Percentiles rank a stretch among this genome's conserved stretches.
phyloP scores from a whole-genome alignment of 306 rosid species.

The Prunus salicina region DNA sequence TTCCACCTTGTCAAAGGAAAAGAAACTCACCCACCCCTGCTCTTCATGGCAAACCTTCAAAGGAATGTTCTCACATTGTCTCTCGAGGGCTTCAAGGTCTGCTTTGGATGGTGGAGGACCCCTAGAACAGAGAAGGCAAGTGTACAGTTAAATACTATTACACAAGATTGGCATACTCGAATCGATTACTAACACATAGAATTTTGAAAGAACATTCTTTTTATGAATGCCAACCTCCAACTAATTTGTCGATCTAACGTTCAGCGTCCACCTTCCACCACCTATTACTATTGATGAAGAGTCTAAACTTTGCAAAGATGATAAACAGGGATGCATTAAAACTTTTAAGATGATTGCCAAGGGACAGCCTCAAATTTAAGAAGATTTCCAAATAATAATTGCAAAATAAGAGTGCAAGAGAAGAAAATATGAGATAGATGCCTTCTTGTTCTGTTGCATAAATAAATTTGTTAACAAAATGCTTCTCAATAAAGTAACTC shows the following conservation, averaged over 20 bases:
- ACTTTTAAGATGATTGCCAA: not conserved
- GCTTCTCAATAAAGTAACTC: too few species aligned
- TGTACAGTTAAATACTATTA: not conserved
- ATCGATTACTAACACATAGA: not conserved
- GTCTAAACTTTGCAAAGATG: not conserved
- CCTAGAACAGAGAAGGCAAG: conserved; percentile 38
- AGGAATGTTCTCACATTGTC: conserved; percentile 53
- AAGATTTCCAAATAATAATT: not conserved
- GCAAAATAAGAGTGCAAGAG: not conserved
- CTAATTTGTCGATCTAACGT: not conserved
- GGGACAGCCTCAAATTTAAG: not conserved
- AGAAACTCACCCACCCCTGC: conserved; percentile 67
- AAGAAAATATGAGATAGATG: not conserved
- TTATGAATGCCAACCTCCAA: not conserved
- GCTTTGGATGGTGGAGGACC: conserved; percentile 53
- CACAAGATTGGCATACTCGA: not conserved
- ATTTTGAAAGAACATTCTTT: not conserved
- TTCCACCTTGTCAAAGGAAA: conserved; percentile 61
- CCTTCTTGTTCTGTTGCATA: not conserved
- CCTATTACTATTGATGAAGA: not conserved
- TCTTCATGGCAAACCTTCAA: conserved; percentile 57
- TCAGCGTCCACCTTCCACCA: not conserved
- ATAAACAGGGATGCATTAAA: not conserved
- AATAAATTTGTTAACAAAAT: too few species aligned
- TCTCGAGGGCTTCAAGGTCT: conserved; percentile 55